Conservation (phyloP, 495 filamentous ascomycete species). For the Podospora appendiculata region DNA sequence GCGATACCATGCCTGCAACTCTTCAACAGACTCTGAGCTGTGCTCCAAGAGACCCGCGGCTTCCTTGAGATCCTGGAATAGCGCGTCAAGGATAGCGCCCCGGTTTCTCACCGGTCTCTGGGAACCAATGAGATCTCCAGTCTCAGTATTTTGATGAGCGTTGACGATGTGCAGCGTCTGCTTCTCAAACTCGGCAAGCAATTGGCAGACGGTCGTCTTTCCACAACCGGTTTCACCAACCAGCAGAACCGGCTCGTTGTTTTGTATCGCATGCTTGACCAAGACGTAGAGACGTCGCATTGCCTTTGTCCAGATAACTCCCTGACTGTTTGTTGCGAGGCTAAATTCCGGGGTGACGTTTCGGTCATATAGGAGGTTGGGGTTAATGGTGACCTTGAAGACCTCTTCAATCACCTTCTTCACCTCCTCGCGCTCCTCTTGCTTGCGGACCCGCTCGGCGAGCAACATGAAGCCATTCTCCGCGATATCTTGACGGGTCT, state of each 20-base stretch:
- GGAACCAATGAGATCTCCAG: slow-evolving; percentile 92
- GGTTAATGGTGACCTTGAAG: slow-evolving; percentile 77
- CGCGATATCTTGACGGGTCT: slow-evolving; percentile 81
- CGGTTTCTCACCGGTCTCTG: slow-evolving; percentile 88
- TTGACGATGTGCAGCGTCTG: slow-evolving; percentile 82
- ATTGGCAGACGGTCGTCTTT: slow-evolving; percentile 93
- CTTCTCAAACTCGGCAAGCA: slow-evolving; percentile 71
- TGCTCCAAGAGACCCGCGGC: slow-evolving; percentile 31
- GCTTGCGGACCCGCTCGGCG: slow-evolving; percentile 87
- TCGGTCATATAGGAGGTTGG: slow-evolving; percentile 59
- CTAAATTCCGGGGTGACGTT: slow-evolving; percentile 46
- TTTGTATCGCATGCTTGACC: slow-evolving; percentile 72
- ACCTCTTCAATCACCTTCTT: slow-evolving; percentile 87
- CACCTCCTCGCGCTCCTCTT: slow-evolving; percentile 74
- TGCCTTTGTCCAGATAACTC: slow-evolving; percentile 86
- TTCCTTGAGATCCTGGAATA: slow-evolving; percentile 53
- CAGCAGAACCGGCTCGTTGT: slow-evolving; percentile 88
- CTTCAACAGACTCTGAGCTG: slow-evolving; percentile 18
- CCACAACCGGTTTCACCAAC: slow-evolving; percentile 97
- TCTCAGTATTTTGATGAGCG: slow-evolving; percentile 95
- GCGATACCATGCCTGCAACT: slow-evolving; percentile 35
- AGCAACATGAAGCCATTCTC: slow-evolving; percentile 93
- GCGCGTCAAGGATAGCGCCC: slow-evolving; percentile 54
- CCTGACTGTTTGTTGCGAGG: slow-evolving; percentile 45
- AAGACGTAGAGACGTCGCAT: slow-evolving; percentile 88